Percentiles rank a stretch among this genome's conserved stretches.
Evolutionary conservation across 73 alveolate species (phyloP).

Genomic region (Paramecium tetraurelia): DNA sequence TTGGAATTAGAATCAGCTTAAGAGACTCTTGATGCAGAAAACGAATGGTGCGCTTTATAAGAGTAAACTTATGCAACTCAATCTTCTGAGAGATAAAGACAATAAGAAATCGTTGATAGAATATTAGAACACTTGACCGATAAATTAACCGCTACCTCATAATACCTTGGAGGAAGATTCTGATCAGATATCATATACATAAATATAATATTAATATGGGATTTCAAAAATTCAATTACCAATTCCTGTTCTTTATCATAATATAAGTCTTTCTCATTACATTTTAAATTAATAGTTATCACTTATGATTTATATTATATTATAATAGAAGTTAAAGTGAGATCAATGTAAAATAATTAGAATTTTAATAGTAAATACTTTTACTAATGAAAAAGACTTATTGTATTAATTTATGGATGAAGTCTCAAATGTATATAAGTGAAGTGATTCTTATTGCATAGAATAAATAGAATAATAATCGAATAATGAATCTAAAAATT

Average conservation of each 20-base stretch:
- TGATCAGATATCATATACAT: conserved; percentile 23
- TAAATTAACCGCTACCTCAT: conserved; percentile 51
- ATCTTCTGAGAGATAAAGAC: conserved; percentile 20
- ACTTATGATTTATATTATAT: too few species aligned
- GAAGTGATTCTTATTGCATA: neutral
- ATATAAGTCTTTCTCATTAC: neutral
- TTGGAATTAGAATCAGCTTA: conserved; percentile 34
- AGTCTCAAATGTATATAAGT: neutral
- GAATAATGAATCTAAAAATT: neutral
- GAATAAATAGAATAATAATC: neutral
- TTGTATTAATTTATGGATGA: neutral
- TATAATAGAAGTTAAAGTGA: too few species aligned
- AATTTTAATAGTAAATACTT: neutral
- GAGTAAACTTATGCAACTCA: neutral
- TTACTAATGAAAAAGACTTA: neutral
- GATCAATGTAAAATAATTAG: too few species aligned
- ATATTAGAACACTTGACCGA: conserved; percentile 38
- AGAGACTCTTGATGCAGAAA: conserved; percentile 38
- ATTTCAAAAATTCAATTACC: neutral
- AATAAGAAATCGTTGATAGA: conserved; percentile 26
- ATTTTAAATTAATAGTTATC: too few species aligned
- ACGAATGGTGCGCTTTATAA: conserved; percentile 32
- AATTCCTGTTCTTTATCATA: neutral
- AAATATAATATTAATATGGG: conserved; percentile 7
- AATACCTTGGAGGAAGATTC: conserved; percentile 53